Percentiles rank a stretch among this genome's conserved stretches.
These are phyloP conservation scores for Leucosporidium creatinivorum DNA, from an alignment of 768 basidiomycete species.

Conservation along the genomic window DNA sequence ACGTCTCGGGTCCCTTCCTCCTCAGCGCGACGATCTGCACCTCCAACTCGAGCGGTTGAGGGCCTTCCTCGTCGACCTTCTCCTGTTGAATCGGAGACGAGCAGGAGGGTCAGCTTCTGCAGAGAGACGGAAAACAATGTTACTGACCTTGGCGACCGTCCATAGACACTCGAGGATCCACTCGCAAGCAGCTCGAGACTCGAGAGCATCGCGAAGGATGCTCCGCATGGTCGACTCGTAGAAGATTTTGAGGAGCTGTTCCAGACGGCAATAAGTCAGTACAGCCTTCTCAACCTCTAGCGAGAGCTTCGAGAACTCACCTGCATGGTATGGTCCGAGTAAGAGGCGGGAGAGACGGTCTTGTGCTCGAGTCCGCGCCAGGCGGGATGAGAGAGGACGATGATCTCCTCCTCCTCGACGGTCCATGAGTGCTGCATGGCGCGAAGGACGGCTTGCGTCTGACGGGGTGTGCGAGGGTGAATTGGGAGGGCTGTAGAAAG, in stretches of 20 bases:
- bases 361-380: slow-evolving; percentile 31
- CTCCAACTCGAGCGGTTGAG: slow-evolving; percentile 31
- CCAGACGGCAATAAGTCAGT: too few species aligned
- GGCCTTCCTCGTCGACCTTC: slow-evolving; percentile 28
- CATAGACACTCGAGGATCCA: slow-evolving; percentile 31
- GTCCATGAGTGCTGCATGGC: slow-evolving; percentile 32
- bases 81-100: slow-evolving; percentile 6
- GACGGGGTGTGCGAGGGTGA: slow-evolving; percentile 32
- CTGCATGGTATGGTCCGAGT: slow-evolving; percentile 33
- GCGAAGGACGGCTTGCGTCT: slow-evolving; percentile 29
- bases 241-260: slow-evolving; percentile 30
- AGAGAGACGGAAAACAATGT: background rate
- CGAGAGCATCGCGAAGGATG: slow-evolving; percentile 24
- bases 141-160: slow-evolving; percentile 24
- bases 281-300: background rate
- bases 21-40: slow-evolving; percentile 29
- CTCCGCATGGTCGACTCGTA: slow-evolving; percentile 24
- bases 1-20: background rate
- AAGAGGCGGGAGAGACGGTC: slow-evolving; percentile 26
- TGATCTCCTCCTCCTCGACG: slow-evolving; percentile 12
- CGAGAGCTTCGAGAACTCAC: background rate
- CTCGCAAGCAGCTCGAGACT: slow-evolving; percentile 25
- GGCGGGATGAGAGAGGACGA: slow-evolving; percentile 31
- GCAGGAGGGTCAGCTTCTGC: background rate
- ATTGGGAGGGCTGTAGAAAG: slow-evolving; percentile 26